A percentile compares a stretch with the other conserved stretches of the same genome.
These are phyloP conservation scores for Penicillium capsulatum DNA, from an alignment of 2,329 filamentous ascomycete genomes.

Conservation along the genomic window DNA sequence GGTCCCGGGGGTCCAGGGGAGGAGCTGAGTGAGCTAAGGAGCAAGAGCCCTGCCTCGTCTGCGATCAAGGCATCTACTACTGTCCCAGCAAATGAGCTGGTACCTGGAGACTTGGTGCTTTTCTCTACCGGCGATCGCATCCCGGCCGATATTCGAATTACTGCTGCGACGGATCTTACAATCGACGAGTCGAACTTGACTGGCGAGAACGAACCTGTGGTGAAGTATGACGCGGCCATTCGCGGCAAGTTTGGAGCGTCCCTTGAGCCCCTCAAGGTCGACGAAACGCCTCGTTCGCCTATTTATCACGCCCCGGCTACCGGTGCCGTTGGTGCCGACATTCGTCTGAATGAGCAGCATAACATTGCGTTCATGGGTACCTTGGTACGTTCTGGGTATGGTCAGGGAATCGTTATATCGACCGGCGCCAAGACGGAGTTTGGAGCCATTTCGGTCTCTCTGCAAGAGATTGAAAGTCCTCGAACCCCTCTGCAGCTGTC, in stretches of 20 bases:
- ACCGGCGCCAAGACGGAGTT: slow-evolving; percentile 93
- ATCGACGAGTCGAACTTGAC: slow-evolving; percentile 97
- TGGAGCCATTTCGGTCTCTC: slow-evolving; percentile 88
- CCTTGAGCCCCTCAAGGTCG: slow-evolving; percentile 33
- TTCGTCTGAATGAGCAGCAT: slow-evolving; percentile 67
- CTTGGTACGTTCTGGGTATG: slow-evolving; percentile 87
- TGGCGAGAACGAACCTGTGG: slow-evolving; percentile 90
- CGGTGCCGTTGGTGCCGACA: slow-evolving; percentile 59
- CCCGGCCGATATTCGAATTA: slow-evolving; percentile 92
- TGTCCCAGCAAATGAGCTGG: slow-evolving; percentile 79
- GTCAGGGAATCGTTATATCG: slow-evolving; percentile 94
- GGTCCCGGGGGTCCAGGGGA: slow-evolving; percentile 30
- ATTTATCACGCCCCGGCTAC: slow-evolving; percentile 57
- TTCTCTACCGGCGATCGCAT: slow-evolving; percentile 96
- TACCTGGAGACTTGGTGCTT: slow-evolving; percentile 86
- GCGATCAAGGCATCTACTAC: slow-evolving; percentile 73
- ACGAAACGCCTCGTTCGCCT: slow-evolving; percentile 49
- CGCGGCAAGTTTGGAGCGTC: slow-evolving; percentile 27
- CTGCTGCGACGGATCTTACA: slow-evolving; percentile 78
- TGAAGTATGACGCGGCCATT: slow-evolving; percentile 66
- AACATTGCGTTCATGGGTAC: slow-evolving; percentile 99
- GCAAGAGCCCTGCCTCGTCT: slow-evolving; percentile 51
- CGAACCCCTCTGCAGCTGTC: slow-evolving; percentile 89
- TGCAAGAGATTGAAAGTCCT: slow-evolving; percentile 92
- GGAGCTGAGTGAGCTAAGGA: slow-evolving; percentile 47